phyloP scores from a whole-genome alignment of 2,329 filamentous ascomycete species.

The Trichoderma lentiforme region DNA sequence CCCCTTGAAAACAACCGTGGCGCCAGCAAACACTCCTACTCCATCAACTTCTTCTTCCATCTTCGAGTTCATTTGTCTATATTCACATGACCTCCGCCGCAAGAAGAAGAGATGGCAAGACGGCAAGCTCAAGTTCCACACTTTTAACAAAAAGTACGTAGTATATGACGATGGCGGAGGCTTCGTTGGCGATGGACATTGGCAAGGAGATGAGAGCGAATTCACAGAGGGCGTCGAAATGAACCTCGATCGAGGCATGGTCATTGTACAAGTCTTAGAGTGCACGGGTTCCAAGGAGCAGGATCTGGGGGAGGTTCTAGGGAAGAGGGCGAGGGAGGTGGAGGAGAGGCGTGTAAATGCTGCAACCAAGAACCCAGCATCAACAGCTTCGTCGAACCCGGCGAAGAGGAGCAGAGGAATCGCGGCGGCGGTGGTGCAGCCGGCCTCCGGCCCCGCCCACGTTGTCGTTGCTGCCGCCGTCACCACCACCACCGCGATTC shows the following conservation, averaged over 20 bases:
- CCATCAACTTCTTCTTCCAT: slow-evolving; percentile 61
- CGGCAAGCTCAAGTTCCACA: slow-evolving; percentile 81
- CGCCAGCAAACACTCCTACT: background rate
- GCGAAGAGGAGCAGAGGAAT: background rate
- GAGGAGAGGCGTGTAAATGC: slow-evolving; percentile 46
- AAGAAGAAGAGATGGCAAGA: slow-evolving; percentile 95
- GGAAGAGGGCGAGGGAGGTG: slow-evolving; percentile 62
- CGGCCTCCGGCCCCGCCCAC: background rate
- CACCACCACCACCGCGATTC: background rate
- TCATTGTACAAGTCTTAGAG: slow-evolving; percentile 79
- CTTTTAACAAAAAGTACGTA: slow-evolving; percentile 89
- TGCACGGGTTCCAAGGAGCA: slow-evolving; percentile 69
- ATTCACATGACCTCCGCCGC: slow-evolving; percentile 76
- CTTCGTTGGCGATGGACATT: slow-evolving; percentile 81
- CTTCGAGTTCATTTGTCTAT: slow-evolving; percentile 79
- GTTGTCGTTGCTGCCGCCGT: background rate
- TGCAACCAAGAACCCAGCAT: slow-evolving; percentile 34
- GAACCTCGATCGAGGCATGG: slow-evolving; percentile 68
- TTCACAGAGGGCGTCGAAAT: slow-evolving; percentile 81
- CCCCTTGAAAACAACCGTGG: background rate
- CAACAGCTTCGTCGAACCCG: background rate
- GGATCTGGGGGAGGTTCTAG: slow-evolving; percentile 71
- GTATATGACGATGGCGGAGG: slow-evolving; percentile 80
- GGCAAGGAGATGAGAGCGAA: slow-evolving; percentile 53
- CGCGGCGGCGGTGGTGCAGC: background rate